Evolutionary conservation across 1,139 yeast genomes (phyloP).

Genomic region (Scheffersomyces quercinus): DNA sequence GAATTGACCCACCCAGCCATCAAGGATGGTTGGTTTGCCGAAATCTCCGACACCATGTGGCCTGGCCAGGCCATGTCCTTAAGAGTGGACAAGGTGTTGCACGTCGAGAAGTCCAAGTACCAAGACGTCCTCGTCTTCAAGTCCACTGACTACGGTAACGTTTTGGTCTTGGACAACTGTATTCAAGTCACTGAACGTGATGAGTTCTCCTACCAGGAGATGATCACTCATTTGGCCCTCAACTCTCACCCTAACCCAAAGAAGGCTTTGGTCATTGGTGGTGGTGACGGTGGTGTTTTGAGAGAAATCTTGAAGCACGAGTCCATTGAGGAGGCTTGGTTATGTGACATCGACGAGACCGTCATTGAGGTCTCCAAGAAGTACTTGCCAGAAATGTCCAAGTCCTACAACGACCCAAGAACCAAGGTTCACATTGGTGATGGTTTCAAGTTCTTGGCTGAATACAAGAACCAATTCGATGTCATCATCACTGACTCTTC

Average conservation of each 20-base stretch:
- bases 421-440: slow-evolving; percentile 84
- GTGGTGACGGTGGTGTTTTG: slow-evolving; percentile 96
- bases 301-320: slow-evolving; percentile 90
- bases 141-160: slow-evolving; percentile 87
- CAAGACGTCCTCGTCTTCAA: slow-evolving; percentile 82
- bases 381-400: slow-evolving; percentile 82
- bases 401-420: slow-evolving; percentile 77
- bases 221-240: slow-evolving; percentile 88
- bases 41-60: slow-evolving; percentile 85
- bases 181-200: slow-evolving; percentile 94
- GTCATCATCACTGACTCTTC: slow-evolving; percentile 93
- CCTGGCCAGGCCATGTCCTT: slow-evolving; percentile 95
- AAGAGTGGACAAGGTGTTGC: slow-evolving; percentile 77
- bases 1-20: slow-evolving; percentile 70
- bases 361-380: slow-evolving; percentile 81
- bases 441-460: slow-evolving; percentile 86
- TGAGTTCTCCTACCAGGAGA: slow-evolving; percentile 92
- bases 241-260: slow-evolving; percentile 91
- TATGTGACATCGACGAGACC: slow-evolving; percentile 90
- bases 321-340: slow-evolving; percentile 78
- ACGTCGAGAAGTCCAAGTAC: slow-evolving; percentile 78
- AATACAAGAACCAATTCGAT: slow-evolving; percentile 70
- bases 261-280: slow-evolving; percentile 88
- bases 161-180: slow-evolving; percentile 84
- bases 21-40: slow-evolving; percentile 90